Base-by-base conservation (phyloP, 352 stramenopile species). In the Phytophthora europaea region DNA sequence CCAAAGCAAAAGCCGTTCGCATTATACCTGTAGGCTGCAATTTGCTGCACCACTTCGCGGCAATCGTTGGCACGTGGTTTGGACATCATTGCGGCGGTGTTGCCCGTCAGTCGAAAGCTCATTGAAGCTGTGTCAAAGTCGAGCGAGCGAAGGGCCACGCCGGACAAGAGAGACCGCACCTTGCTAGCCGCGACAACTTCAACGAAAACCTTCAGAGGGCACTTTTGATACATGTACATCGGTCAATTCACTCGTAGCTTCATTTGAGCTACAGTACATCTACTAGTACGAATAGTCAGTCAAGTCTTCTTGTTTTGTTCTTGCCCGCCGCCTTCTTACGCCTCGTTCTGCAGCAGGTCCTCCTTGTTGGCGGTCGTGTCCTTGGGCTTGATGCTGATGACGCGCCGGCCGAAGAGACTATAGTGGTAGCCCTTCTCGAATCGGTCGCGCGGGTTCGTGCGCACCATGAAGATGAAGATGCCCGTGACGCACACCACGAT, bases 361-460 rank as follows among this genome's bases (percentile, higher is more conserved):
- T 77, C 65, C 59, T 73, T 73, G 52, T 84, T 71, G 23, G 61
- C 52, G 6, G n/a, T 13, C 16, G 75, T 69, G 20, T 83, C 74
- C 68, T 80, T 88, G 15, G 79, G 66, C 72, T 85, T 82, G 72
- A 91, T 87, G 73, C 85, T 89, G 61, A 94, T 77, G 23, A 94
- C 64, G 10, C 78, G 78, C 60, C 85, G 80, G 62, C 86, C 85
- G 65, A 78, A 92, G 33, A 94, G 18, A 52, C 72, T 84, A 79
- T 88, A 92, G 77, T 87, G 83, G 75, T 94, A 95, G 63, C 83
- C 85, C 8, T 79, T 79, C 1, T 78, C 80, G 68, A 95, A 95
- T 23, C 88, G 85, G 76, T 94, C 87, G 13, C 67, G 61, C 22
- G 83, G 82, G 75, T 91, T 83, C 31, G 88, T 95, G 64, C 88